Evolutionary conservation across 1,284 basidiomycete species (phyloP).

Genomic region (Cryptococcus sp.): DNA sequence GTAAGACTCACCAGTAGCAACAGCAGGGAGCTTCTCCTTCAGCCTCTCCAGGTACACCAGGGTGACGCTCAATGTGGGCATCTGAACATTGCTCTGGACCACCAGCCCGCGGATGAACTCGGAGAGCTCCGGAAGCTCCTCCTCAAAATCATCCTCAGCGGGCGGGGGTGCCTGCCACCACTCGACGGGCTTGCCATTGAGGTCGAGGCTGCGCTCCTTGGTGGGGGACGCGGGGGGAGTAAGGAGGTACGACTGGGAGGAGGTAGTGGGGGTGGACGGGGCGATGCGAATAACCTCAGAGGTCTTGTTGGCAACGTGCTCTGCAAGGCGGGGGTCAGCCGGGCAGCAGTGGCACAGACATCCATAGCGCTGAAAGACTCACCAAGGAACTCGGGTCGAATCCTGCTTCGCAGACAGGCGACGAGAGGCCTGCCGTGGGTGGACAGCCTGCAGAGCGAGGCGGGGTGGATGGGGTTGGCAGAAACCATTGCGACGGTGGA

Average conservation of each 20-base stretch:
- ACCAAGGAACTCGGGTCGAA: constrained; percentile 63
- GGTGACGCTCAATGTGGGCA: constrained; percentile 87
- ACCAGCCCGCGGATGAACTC: constrained; percentile 84
- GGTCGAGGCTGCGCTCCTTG: constrained; percentile 42
- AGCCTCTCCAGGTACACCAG: constrained; percentile 90
- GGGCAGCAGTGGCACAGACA: not conserved
- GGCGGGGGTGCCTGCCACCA: constrained; percentile 45
- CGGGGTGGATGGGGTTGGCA: constrained; percentile 48
- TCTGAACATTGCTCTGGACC: constrained; percentile 82
- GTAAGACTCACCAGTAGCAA: constrained; percentile 69
- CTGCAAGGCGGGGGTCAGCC: constrained; percentile 16
- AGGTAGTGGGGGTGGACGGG: constrained; percentile 11
- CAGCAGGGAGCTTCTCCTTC: constrained; percentile 70
- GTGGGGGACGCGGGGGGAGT: constrained; percentile 61
- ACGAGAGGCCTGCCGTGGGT: constrained; percentile 65
- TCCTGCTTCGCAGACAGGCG: constrained; percentile 40
- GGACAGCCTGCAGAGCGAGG: constrained; percentile 64
- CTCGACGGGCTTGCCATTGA: constrained; percentile 35
- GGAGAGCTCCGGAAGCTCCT: constrained; percentile 64
- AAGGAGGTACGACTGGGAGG: constrained; percentile 37
- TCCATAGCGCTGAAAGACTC: constrained; percentile 51
- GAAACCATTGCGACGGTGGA: constrained; percentile 5
- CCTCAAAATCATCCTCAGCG: constrained; percentile 27
- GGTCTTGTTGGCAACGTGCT: constrained; percentile 53
- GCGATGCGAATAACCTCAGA: constrained; percentile 43